Evolutionary conservation across 345 rosid genomes (phyloP), one percentile per base, ranked within the genome.

Genomic region (Eutrema japonicum): DNA sequence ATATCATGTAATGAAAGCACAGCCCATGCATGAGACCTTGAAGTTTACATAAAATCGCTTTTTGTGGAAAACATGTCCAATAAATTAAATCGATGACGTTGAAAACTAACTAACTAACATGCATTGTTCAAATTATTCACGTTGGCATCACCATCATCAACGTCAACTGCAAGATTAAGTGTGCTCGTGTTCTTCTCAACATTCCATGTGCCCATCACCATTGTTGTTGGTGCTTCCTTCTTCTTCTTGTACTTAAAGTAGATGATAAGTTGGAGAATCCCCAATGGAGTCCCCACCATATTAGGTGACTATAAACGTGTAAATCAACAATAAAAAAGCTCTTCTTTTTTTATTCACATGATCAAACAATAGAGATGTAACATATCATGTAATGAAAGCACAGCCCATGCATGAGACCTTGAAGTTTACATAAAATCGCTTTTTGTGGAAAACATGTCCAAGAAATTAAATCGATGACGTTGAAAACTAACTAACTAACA

Each of bases 281-380:
- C 91, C 60, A 90, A 71, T n/a, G 93, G 93, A 73, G 78, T 49
- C 3, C 90, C 96, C 40, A 85, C 80, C 70, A 90, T 70, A 79
- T 81, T 90, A 27, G 96, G 98, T 29, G 92, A 69, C 98, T 93
- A 85, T 83, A 41, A 27, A 32, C 59, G 33, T 49, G 16, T 14
- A 10, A 41, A 18, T 18, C 22, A 18, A 18, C 22, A 18, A 18
- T 18, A 18, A 7, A 50, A 50, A 50, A 50, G 12, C 11, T 22
- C 14, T 60, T 51, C 27, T 32, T 33, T 7, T 57, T 2, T 37
- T 42, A 52, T 42, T 53, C 29, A 72, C 56, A 64, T 35, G 63
- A 53, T 43, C 14, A 45, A 32, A 71, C 42, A 49, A 70, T 42
- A 33, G 38, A 53, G 37, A 50, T 26, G 38, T 51, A 46, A 14